These are phyloP conservation scores for Candida nanaspora DNA, from an alignment of 805 yeast species.

Conservation along the genomic window DNA sequence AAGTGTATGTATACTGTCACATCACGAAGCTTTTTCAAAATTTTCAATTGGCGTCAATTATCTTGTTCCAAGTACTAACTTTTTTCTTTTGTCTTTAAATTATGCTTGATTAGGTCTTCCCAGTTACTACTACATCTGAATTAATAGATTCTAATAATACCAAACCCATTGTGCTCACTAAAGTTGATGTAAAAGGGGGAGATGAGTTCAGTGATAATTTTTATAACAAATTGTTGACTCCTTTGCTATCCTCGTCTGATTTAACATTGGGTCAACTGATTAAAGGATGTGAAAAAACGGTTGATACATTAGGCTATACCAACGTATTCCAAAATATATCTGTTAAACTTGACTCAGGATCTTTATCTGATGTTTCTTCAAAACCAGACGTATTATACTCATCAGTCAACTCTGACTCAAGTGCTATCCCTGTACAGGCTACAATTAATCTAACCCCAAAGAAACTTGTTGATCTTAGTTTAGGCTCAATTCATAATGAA, in stretches of 20 bases:
- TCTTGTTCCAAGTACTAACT: no score
- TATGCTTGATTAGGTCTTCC: no score
- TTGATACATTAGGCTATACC: conserved; percentile 17
- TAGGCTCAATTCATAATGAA: conserved; percentile 29
- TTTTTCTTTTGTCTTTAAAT: no score
- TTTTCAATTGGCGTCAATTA: no score
- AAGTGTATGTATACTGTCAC: no score
- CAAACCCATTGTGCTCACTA: no score
- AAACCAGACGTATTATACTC: neutral
- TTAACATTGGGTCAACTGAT: conserved; percentile 38
- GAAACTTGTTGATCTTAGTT: conserved; percentile 20
- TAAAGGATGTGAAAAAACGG: conserved; percentile 10
- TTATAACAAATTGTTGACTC: conserved; percentile 37
- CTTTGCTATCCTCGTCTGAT: conserved; percentile 29
- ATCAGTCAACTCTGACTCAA: neutral
- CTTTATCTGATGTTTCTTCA: conserved; percentile 1
- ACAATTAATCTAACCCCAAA: conserved; percentile 27
- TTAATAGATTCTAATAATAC: no score
- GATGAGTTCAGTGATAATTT: conserved; percentile 24
- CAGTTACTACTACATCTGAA: no score
- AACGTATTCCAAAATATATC: conserved; percentile 20
- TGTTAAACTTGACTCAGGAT: conserved; percentile 13
- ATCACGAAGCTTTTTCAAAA: no score
- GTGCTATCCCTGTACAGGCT: conserved; percentile 26
- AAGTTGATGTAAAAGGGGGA: no score